Conservation (phyloP, 2,329 filamentous ascomycete species). For the Aspergillus vadensis region DNA sequence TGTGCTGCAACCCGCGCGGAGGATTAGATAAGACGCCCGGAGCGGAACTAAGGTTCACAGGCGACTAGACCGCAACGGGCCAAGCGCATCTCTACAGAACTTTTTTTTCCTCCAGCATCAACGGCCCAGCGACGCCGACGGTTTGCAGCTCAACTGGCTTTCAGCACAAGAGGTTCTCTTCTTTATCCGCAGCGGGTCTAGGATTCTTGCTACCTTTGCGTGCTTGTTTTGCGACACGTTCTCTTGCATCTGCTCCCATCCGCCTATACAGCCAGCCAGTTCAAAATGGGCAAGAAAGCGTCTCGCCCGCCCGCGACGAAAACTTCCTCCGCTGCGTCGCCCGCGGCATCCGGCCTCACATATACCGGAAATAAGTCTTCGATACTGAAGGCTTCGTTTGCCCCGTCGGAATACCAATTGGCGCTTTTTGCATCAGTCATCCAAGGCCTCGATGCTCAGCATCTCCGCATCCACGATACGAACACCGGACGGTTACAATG, state of each 20-base stretch:
- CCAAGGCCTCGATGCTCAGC: conserved; percentile 55
- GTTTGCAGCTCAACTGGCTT: conserved; percentile 28
- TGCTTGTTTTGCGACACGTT: conserved; percentile 6
- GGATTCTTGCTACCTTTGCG: conserved; percentile 10
- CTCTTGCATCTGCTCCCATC: conserved; percentile 4
- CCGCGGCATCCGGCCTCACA: conserved; percentile 39
- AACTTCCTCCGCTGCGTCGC: conserved; percentile 46
- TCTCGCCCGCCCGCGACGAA: conserved; percentile 47
- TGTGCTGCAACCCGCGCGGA: not conserved
- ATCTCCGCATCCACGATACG: conserved; percentile 56
- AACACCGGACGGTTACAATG: conserved; percentile 53
- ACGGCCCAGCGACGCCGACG: conserved; percentile 26
- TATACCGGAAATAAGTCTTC: conserved; percentile 48
- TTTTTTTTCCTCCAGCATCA: conserved; percentile 45
- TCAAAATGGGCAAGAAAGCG: conserved; percentile 51
- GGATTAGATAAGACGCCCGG: conserved; percentile 38
- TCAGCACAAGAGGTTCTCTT: conserved; percentile 21
- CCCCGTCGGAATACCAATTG: conserved; percentile 54
- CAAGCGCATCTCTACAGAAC: conserved; percentile 44
- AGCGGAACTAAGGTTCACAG: conserved; percentile 14
- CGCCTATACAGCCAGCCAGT: conserved; percentile 8
- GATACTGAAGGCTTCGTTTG: conserved; percentile 53
- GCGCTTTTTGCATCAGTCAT: conserved; percentile 57
- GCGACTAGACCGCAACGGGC: conserved; percentile 31
- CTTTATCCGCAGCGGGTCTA: conserved; percentile 17